phyloP scores from a whole-genome alignment of 179 eudicot species.

The Camellia oleifera region DNA sequence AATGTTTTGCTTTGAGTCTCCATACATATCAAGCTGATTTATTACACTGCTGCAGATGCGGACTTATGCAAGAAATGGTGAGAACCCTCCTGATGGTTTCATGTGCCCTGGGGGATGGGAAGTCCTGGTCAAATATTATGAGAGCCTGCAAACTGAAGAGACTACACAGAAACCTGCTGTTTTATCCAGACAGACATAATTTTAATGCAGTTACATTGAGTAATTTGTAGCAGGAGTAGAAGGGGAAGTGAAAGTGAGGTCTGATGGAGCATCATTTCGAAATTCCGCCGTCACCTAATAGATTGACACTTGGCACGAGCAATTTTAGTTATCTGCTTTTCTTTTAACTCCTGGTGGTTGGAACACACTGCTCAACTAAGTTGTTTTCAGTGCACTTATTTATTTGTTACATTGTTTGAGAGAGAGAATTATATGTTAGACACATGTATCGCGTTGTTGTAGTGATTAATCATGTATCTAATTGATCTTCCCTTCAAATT shows the following conservation, averaged over 20 bases:
- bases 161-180: conserved; percentile 43
- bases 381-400: neutral
- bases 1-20: neutral
- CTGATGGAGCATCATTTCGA: neutral
- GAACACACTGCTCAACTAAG: neutral
- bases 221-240: neutral
- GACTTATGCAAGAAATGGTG: conserved; percentile 71
- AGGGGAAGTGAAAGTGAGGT: neutral
- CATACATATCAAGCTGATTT: neutral
- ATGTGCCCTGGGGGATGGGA: conserved; percentile 93
- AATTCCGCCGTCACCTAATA: neutral
- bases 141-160: conserved; percentile 65
- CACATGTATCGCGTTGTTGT: neutral
- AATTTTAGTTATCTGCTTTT: conserved; percentile 12
- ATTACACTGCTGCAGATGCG: conserved; percentile 62
- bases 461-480: neutral
- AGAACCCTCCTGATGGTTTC: conserved; percentile 87
- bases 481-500: neutral
- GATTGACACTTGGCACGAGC: neutral
- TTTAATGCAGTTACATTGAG: neutral
- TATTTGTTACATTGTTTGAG: neutral
- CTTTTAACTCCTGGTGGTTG: conserved; percentile 6
- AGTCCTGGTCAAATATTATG: conserved; percentile 67
- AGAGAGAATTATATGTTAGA: neutral
- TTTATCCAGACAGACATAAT: conserved; percentile 30